These are phyloP conservation scores for slime mould (Dictyostelium discoideum) DNA, from an alignment of 78 protist genomes.

Conservation along the genomic window dicty_2.7 NC_007090.3:2875001-2875500, in stretches of 20 bases:
- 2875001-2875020: constrained; percentile 87
- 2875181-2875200: constrained; percentile 15
- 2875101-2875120: constrained; percentile 87
- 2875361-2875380: constrained; percentile 31
- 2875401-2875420: constrained; percentile 26
- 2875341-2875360: constrained; percentile 47
- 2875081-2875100: constrained; percentile 70
- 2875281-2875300: constrained; percentile 13
- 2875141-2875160: constrained; percentile 90
- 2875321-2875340: constrained; percentile 51
- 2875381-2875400: not conserved
- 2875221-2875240: constrained; percentile 92
- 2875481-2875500: not conserved
- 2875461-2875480: not conserved
- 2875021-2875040: constrained; percentile 84
- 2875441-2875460: not conserved
- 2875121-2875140: constrained; percentile 93
- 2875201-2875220: constrained; percentile 88
- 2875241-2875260: constrained; percentile 90
- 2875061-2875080: constrained; percentile 56
- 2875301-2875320: not conserved
- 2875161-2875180: constrained; percentile 67
- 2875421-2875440: constrained; percentile 16
- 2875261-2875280: constrained; percentile 54
- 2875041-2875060: constrained; percentile 84